Percentiles rank a stretch among this genome's conserved stretches.
Conservation (phyloP, 228 moss, liverwort and hornwort genomes). For the Sphagnum magellanicum region DNA sequence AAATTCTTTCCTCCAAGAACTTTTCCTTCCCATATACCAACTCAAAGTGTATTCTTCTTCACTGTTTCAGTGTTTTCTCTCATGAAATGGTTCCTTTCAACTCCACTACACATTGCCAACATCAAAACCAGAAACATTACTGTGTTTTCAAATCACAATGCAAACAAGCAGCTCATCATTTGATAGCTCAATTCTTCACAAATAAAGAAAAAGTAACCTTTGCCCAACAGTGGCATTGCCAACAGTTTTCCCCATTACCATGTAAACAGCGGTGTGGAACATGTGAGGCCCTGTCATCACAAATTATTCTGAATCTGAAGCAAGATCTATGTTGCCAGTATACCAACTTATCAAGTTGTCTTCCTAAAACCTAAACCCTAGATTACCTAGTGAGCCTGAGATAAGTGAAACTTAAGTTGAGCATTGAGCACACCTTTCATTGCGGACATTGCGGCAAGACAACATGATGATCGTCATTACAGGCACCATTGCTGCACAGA, state of each 20-base stretch:
- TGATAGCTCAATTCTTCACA: no score
- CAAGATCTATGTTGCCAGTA: not conserved
- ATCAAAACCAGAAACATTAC: not conserved
- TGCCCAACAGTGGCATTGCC: no score
- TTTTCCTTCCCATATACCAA: not conserved
- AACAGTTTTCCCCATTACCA: no score
- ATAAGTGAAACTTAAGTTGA: not conserved
- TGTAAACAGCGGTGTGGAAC: not conserved
- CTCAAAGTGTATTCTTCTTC: conserved; percentile 4
- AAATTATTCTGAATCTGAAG: not conserved
- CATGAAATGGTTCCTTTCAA: conserved; percentile 1
- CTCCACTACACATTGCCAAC: not conserved
- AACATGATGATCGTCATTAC: conserved; percentile 91
- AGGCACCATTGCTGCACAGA: conserved; percentile 89
- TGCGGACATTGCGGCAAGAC: conserved; percentile 56
- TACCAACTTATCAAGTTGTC: not conserved
- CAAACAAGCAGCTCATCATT: no score
- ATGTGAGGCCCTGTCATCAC: not conserved
- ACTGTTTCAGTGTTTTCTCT: not conserved
- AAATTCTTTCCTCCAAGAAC: not conserved
- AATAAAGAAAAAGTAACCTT: no score
- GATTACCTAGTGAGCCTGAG: not conserved
- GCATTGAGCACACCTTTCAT: conserved; percentile 56
- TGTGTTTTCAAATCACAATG: no score
- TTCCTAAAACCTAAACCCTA: not conserved